phyloP scores from a whole-genome alignment of 2,329 filamentous ascomycete species.

The Penicillium sp. region DNA sequence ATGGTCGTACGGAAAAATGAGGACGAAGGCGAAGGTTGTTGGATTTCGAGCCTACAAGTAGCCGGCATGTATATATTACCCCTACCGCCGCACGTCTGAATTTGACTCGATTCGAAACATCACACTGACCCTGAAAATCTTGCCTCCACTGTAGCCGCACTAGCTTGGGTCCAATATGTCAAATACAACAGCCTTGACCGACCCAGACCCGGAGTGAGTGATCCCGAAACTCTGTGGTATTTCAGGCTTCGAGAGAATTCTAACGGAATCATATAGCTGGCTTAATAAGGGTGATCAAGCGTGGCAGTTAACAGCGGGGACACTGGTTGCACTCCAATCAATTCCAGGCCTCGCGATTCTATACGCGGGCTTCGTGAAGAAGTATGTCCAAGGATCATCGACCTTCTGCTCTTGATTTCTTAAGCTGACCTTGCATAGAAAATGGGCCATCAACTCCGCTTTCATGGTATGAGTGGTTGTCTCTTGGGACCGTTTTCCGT shows the following conservation, averaged over 20 bases:
- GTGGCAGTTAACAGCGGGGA: constrained; percentile 57
- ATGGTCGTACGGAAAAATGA: neutral
- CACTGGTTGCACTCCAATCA: constrained; percentile 55
- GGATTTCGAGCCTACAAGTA: neutral
- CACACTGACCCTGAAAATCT: neutral
- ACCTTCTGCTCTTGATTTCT: neutral
- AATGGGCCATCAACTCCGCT: constrained; percentile 55
- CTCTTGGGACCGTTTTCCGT: neutral
- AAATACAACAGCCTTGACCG: constrained; percentile 12
- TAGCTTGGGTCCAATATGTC: neutral
- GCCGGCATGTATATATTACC: neutral
- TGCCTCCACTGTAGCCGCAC: neutral
- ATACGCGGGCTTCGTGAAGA: constrained; percentile 54
- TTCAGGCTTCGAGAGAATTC: constrained; percentile 10
- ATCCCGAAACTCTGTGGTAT: neutral
- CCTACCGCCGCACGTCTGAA: neutral
- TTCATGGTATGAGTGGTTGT: constrained; percentile 46
- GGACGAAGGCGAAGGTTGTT: neutral
- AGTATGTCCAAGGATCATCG: neutral
- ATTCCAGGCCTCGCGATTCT: constrained; percentile 55
- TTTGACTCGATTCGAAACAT: neutral
- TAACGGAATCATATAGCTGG: constrained; percentile 29
- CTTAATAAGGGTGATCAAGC: constrained; percentile 55
- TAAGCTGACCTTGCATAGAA: constrained; percentile 34
- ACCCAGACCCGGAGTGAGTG: constrained; percentile 17